phyloP scores from a whole-genome alignment of 768 basidiomycete species.

The Russula dissimulans region DNA sequence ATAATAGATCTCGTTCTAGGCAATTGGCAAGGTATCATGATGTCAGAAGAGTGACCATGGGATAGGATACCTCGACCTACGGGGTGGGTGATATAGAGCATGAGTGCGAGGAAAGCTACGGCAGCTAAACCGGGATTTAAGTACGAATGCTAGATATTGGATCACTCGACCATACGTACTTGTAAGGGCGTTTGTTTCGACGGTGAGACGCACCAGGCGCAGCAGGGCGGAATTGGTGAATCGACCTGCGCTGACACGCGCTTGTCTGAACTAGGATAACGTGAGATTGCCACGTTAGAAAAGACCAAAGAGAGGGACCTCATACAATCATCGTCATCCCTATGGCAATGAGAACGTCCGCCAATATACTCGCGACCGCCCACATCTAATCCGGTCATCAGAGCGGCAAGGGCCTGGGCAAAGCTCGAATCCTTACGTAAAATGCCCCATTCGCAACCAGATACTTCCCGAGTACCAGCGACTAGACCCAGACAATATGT shows the following conservation, averaged over 20 bases:
- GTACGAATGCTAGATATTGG: not conserved
- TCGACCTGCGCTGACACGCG: not conserved
- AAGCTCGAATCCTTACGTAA: not conserved
- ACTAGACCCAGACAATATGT: not conserved
- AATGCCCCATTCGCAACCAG: not conserved
- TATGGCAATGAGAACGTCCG: slow-evolving; percentile 10
- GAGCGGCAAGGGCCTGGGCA: not conserved
- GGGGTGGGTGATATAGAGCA: slow-evolving; percentile 4
- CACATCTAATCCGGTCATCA: slow-evolving; percentile 1
- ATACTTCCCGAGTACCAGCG: not conserved
- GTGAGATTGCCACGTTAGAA: not conserved
- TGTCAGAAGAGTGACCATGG: not conserved
- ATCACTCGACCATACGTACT: not conserved
- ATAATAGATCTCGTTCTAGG: slow-evolving; percentile 13
- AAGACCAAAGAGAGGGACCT: not conserved
- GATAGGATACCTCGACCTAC: not conserved
- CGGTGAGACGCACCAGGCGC: slow-evolving; percentile 21
- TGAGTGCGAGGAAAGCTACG: not conserved
- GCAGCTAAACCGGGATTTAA: not conserved
- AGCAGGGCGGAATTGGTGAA: slow-evolving; percentile 10
- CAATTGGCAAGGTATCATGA: too few relatives aligned
- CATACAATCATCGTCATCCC: slow-evolving; percentile 6
- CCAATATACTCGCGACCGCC: not conserved
- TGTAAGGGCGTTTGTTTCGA: slow-evolving; percentile 23
- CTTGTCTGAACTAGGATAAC: not conserved